Evolutionary conservation across 2,329 filamentous ascomycete genomes (phyloP).

Genomic region (Hymenoscyphus scutula): DNA sequence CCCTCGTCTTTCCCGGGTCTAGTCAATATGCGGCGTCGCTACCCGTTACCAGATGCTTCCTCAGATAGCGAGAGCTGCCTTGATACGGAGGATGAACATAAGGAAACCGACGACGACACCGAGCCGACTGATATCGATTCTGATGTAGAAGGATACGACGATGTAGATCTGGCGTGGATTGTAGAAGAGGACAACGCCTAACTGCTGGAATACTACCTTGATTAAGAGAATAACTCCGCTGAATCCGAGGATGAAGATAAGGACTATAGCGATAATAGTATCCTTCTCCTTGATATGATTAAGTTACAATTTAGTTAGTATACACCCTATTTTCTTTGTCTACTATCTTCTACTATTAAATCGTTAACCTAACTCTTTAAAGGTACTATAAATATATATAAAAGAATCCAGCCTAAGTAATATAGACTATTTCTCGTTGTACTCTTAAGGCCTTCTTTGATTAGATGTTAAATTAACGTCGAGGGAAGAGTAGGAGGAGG

Average conservation of each 20-base stretch:
- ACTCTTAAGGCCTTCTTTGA: constrained; percentile 11
- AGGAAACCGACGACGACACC: too few species aligned
- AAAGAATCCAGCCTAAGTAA: constrained; percentile 8
- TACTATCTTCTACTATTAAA: too few species aligned
- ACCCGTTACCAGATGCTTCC: background rate
- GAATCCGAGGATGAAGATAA: too few species aligned
- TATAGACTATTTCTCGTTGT: constrained; percentile 3
- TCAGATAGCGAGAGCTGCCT: background rate
- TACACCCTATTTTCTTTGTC: too few species aligned
- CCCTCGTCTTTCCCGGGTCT: background rate
- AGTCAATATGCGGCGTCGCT: background rate
- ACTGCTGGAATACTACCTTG: background rate
- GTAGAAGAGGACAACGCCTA: background rate
- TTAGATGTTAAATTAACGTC: constrained; percentile 9
- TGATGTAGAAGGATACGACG: too few species aligned
- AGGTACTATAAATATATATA: too few species aligned
- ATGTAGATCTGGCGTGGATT: background rate
- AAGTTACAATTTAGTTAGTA: too few species aligned
- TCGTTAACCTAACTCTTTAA: too few species aligned
- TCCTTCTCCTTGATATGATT: too few species aligned
- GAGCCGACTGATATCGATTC: too few species aligned
- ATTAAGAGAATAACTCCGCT: background rate
- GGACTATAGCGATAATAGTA: too few species aligned
- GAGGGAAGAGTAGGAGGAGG: constrained; percentile 15
- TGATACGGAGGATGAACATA: too few species aligned